Percentiles rank a stretch among this genome's conserved stretches.
phyloP scores from a whole-genome alignment of 1,284 basidiomycete species.

The Melampsora americana region DNA sequence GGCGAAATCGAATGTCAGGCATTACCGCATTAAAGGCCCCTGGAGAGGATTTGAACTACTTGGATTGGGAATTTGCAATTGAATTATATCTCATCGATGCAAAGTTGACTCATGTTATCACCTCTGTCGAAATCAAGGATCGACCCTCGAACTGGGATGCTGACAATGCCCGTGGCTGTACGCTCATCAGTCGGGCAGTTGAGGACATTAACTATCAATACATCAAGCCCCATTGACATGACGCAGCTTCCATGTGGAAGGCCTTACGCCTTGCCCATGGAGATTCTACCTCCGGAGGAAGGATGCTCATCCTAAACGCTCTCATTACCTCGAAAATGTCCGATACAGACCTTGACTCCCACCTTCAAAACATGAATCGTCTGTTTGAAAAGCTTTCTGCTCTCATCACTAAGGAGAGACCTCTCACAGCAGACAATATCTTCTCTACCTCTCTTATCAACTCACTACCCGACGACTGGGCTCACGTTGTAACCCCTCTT shows the following conservation, averaged over 20 bases:
- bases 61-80: conserved; percentile 13
- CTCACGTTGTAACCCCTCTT: too few relatives aligned
- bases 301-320: neutral
- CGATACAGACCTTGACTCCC: neutral
- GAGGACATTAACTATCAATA: conserved; percentile 10
- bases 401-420: neutral
- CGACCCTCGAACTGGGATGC: neutral
- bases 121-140: neutral
- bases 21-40: too few relatives aligned
- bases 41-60: conserved; percentile 6
- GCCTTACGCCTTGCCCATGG: neutral
- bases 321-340: neutral
- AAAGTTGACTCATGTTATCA: conserved; percentile 6
- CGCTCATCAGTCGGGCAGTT: conserved; percentile 4
- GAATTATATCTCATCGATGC: neutral
- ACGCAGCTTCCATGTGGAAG: conserved; percentile 7
- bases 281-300: conserved; percentile 11
- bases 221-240: neutral
- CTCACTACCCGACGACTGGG: too few relatives aligned
- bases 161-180: neutral
- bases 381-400: neutral
- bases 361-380: neutral
- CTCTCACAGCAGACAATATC: neutral
- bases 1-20: too few relatives aligned
- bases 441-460: neutral